Base-by-base conservation (phyloP, 495 filamentous ascomycete species). In the Lepidopterella palustris region DNA sequence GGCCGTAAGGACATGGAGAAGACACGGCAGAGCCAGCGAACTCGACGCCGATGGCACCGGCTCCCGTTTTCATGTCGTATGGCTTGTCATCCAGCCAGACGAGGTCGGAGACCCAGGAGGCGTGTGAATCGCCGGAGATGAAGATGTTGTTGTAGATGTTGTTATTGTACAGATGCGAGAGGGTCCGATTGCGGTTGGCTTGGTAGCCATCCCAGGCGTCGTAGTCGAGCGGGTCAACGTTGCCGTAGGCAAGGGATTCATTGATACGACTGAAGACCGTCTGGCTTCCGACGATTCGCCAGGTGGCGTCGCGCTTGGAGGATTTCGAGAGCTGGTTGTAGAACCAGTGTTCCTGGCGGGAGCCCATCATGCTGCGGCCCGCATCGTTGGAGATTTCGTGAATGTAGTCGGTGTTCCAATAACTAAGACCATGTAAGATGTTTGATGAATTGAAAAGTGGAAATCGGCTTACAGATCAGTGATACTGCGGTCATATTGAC, bases 331-430 rank as follows among this genome's bases (percentile, higher is more conserved):
- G 72, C 26, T 79, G 66, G 64, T 77, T 73, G 68, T 86, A 86
- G 72, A 88, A 86, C 85, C 85, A 88, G 55, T 77, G 71, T 63
- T 88, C 85, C 68, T 88, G 85, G 8, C 75, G 76, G 15, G 77
- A 68, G 15, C 85, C 85, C 84, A 88, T 86, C 29, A 87, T 62
- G 2, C 80, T 75, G 24, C 85, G 78, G 24, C 78, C 75, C 24
- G 79, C 77, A 56, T 84, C 81, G 57, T 84, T 75, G 59, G 76
- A 76, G 58, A 86, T 80, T 4, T 69, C 60, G 42, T 78, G 70
- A 28, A 86, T 69, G 59, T 84, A 85, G 28, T 80, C 70, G 24
- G 76, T 78, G 66, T 85, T 85, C 78, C 73, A 73, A 59, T 72
- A 80, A 8, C 47, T 50, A 13, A 21, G 23, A 24, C 15, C 60